Evolutionary conservation across 2,329 filamentous ascomycete genomes (phyloP).

Genomic region (Ambrosiella cleistominuta): DNA sequence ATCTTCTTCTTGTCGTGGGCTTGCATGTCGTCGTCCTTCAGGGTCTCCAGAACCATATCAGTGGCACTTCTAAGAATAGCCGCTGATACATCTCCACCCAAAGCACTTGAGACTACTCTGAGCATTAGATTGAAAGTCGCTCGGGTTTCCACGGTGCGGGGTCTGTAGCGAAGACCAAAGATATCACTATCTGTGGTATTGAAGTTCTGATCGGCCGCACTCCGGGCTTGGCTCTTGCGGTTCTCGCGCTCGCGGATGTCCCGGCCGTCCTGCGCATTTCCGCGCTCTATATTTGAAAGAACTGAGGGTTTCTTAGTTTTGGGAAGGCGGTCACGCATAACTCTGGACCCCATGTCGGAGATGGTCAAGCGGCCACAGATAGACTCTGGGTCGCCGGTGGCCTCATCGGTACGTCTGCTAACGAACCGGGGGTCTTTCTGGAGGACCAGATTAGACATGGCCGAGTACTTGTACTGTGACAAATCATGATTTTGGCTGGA

Average conservation of each 20-base stretch:
- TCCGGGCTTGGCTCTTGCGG: conserved; percentile 66
- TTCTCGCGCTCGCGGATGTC: conserved; percentile 73
- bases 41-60: conserved; percentile 72
- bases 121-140: conserved; percentile 90
- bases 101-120: conserved; percentile 69
- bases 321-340: conserved; percentile 61
- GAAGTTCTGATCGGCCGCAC: conserved; percentile 48
- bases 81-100: conserved; percentile 73
- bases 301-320: conserved; percentile 61
- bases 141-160: conserved; percentile 75
- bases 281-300: conserved; percentile 54
- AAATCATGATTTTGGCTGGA: conserved; percentile 64
- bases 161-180: conserved; percentile 81
- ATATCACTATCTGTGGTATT: conserved; percentile 73
- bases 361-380: conserved; percentile 87
- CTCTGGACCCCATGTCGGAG: conserved; percentile 79
- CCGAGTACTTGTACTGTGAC: conserved; percentile 97
- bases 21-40: conserved; percentile 92
- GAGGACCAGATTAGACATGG: conserved; percentile 99
- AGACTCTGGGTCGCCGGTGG: conserved; percentile 92
- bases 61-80: conserved; percentile 86
- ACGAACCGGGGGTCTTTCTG: conserved; percentile 97
- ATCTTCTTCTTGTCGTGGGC: conserved; percentile 98
- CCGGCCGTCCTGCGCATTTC: conserved; percentile 59
- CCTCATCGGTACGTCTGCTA: conserved; percentile 79